Percentiles rank a stretch among this genome's conserved stretches.
Conservation (phyloP, 768 basidiomycete genomes). For the Auricularia auricula-judae region DNA sequence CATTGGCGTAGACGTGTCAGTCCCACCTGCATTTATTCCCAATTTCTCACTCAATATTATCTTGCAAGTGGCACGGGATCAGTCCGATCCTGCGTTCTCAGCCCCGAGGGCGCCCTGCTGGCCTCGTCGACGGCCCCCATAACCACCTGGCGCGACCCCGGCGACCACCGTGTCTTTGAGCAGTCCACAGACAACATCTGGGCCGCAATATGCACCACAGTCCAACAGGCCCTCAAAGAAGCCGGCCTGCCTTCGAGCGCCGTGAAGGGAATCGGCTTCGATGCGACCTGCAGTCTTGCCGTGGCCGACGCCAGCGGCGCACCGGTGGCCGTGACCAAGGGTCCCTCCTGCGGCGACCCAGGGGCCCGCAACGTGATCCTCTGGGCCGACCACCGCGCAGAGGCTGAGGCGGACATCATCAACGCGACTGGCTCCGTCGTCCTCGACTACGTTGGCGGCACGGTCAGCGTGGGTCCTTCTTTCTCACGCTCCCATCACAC, state of each 20-base stretch:
- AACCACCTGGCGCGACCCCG: slow-evolving; percentile 72
- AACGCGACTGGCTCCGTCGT: slow-evolving; percentile 77
- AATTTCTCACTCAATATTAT: background rate
- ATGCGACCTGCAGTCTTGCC: slow-evolving; percentile 93
- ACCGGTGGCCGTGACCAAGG: slow-evolving; percentile 66
- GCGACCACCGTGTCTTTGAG: slow-evolving; percentile 90
- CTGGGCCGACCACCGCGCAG: slow-evolving; percentile 96
- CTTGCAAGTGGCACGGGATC: slow-evolving; percentile 93
- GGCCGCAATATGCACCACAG: slow-evolving; percentile 50
- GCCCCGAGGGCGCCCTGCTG: slow-evolving; percentile 51
- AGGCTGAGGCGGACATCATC: slow-evolving; percentile 83
- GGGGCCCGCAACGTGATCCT: slow-evolving; percentile 65
- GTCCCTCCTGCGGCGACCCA: slow-evolving; percentile 52
- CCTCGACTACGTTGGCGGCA: slow-evolving; percentile 90
- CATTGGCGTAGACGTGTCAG: slow-evolving; percentile 10
- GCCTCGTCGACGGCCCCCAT: slow-evolving; percentile 76
- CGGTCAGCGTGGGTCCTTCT: slow-evolving; percentile 66
- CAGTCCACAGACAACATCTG: slow-evolving; percentile 90
- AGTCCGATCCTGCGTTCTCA: slow-evolving; percentile 75
- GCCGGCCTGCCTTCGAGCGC: slow-evolving; percentile 42
- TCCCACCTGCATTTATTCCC: background rate
- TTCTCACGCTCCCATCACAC: slow-evolving; percentile 1
- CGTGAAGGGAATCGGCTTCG: slow-evolving; percentile 86
- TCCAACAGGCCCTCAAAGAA: slow-evolving; percentile 50
- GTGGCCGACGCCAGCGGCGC: slow-evolving; percentile 66